phyloP scores from a whole-genome alignment of 129 eudicot species.

The Tagetes erecta region DNA sequence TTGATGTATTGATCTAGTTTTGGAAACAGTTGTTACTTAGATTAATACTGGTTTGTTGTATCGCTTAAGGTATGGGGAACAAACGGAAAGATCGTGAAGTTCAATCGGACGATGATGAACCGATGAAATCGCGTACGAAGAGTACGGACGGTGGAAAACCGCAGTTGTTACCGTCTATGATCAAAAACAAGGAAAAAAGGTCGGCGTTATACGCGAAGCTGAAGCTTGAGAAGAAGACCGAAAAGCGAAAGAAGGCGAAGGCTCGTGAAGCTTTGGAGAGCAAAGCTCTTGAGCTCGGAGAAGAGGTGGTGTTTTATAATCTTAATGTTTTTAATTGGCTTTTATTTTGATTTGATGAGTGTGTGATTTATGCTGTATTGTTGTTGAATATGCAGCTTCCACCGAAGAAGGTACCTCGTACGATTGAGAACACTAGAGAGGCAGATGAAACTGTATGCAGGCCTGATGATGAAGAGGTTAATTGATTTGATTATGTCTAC shows the following conservation, averaged over 20 bases:
- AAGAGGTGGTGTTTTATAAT: slow-evolving; percentile 45
- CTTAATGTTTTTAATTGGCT: background rate
- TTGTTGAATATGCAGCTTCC: slow-evolving; percentile 53
- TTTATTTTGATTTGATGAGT: background rate
- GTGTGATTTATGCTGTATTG: background rate
- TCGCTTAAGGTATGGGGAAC: slow-evolving; percentile 31
- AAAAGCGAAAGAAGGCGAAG: slow-evolving; percentile 67
- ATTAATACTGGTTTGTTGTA: background rate
- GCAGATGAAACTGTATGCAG: slow-evolving; percentile 82
- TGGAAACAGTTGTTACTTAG: background rate
- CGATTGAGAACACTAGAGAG: slow-evolving; percentile 95
- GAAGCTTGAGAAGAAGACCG: slow-evolving; percentile 78
- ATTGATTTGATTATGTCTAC: background rate
- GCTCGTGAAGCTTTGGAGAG: slow-evolving; percentile 84
- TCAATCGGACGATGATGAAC: slow-evolving; percentile 37
- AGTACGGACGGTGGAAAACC: slow-evolving; percentile 30
- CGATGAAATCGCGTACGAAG: slow-evolving; percentile 24
- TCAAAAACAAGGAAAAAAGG: slow-evolving; percentile 84
- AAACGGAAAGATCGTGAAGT: slow-evolving; percentile 35
- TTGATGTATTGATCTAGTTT: background rate
- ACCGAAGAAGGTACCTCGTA: slow-evolving; percentile 70
- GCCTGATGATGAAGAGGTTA: slow-evolving; percentile 94
- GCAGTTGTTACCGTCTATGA: slow-evolving; percentile 61
- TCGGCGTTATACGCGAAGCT: slow-evolving; percentile 67
- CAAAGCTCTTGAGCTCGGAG: slow-evolving; percentile 90